Evolutionary conservation across 179 eudicot species (phyloP).

Genomic region (Actinidia arguta): DNA sequence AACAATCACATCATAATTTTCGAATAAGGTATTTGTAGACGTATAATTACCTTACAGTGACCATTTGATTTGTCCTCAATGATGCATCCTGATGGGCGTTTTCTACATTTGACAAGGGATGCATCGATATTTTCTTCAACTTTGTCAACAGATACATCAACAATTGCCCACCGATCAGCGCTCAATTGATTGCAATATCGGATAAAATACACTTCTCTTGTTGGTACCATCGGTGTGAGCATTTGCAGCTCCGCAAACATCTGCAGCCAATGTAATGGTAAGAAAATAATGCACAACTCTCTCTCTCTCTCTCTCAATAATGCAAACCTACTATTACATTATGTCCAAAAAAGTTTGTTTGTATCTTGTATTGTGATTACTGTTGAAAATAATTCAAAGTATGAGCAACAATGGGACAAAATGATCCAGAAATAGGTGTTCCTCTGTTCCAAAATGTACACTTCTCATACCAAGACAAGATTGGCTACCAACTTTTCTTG

Average conservation of each 20-base stretch:
- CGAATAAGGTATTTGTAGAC: background rate
- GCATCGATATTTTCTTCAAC: conserved; percentile 78
- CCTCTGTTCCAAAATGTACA: too few species aligned
- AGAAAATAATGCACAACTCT: background rate
- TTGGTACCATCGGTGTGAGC: conserved; percentile 92
- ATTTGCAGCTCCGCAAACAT: conserved; percentile 98
- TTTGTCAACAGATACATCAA: conserved; percentile 89
- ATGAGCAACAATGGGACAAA: too few species aligned
- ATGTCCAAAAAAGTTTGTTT: too few species aligned
- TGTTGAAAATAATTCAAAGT: too few species aligned
- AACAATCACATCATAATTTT: background rate
- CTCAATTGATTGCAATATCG: conserved; percentile 81
- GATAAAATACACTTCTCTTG: conserved; percentile 93
- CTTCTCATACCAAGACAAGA: too few species aligned
- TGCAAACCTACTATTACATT: too few species aligned
- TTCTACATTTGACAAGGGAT: conserved; percentile 75
- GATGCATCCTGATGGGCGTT: conserved; percentile 96
- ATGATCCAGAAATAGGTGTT: too few species aligned
- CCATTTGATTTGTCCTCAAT: conserved; percentile 95
- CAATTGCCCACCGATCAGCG: conserved; percentile 88
- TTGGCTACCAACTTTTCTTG: too few species aligned
- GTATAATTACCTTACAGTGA: conserved; percentile 78
- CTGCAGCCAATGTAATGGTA: conserved; percentile 38
- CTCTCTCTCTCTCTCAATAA: background rate
- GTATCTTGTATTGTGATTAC: too few species aligned